phyloP scores from a whole-genome alignment of 805 yeast species.

The Blastobotrys mokoenaii region DNA sequence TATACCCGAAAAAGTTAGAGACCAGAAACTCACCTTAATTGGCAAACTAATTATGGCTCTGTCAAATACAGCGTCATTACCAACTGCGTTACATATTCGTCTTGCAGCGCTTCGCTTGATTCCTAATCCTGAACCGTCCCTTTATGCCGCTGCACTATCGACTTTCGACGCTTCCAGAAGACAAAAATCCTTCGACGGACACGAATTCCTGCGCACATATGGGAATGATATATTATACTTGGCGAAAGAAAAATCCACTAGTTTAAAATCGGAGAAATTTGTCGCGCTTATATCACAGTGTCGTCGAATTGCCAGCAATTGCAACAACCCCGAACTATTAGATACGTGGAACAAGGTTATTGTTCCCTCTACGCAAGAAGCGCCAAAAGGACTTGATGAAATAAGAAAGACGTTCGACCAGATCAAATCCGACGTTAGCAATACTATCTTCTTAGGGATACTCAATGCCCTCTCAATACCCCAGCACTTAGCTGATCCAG shows the following conservation, averaged over 20 bases:
- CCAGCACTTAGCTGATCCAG: neutral
- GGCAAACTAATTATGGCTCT: constrained; percentile 6
- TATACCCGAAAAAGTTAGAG: neutral
- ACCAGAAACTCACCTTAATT: constrained; percentile 6
- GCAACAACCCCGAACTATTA: neutral
- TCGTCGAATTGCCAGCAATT: neutral
- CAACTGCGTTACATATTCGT: constrained; percentile 7
- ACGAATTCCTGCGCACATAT: too few species aligned
- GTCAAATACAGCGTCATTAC: constrained; percentile 4
- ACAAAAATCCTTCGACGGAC: neutral
- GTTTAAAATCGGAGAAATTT: neutral
- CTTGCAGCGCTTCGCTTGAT: constrained; percentile 1
- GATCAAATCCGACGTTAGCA: neutral
- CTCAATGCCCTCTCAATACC: neutral
- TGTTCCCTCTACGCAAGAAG: neutral
- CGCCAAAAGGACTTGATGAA: neutral
- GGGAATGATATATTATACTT: too few species aligned
- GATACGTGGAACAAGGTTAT: neutral
- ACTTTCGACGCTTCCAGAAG: constrained; percentile 3
- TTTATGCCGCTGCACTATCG: neutral
- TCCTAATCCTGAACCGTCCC: constrained; percentile 1
- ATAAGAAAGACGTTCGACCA: neutral
- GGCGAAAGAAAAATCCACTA: neutral
- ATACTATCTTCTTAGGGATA: neutral
- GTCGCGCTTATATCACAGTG: neutral